Evolutionary conservation across 768 basidiomycete species (phyloP), one percentile per base, ranked within the genome.

Genomic region (Candolleomyces eurysporus): DNA sequence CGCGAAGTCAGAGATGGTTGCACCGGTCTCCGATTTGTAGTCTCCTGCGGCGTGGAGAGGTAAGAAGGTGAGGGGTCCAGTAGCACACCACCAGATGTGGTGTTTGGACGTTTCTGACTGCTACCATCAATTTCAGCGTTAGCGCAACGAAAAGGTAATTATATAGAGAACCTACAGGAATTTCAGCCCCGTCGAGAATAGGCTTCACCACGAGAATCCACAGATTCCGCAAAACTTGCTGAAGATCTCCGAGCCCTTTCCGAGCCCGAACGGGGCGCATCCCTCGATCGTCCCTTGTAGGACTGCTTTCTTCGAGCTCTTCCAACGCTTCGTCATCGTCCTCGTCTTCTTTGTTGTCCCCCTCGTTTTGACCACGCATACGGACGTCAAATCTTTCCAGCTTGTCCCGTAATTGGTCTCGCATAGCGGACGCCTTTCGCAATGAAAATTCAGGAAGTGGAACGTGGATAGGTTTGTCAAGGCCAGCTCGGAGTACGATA

Each of bases 1-100:
- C 21, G 43, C 57, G 30, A 26, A 58, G 14, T 58, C 46, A 10
- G 57, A 48, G n/a, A 58, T 17, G 31, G 22, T 16, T 10, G 31
- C 14, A 21, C 14, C 1, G 21, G 21, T 5, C 26, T 17, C 2
- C 17, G 13, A 19, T 22, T 32, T 16, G 19, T 58, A 58, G 17
- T 26, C 16, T 10, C 57, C 45, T 5, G 57, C 57, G 14, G 57
- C 57, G 40, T 58, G 57, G 21, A 58, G 45, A 11, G 57, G 57
- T 8, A 58, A 45, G 46, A 48, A 58, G 2, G 45, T 32, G 43
- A 58, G 48, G 14, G 57, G 57, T 17, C 57, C 57, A 8, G 57
- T 58, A 8, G 45, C 36, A 36, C 57, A 58, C 57, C 57, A 58
- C 57, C 57, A 58, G 30, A 58, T 48, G 16, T 22, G 43, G 11